Evolutionary conservation across 2,329 filamentous ascomycete genomes (phyloP), one percentile per base, ranked within the genome.

Genomic region (Xenoacremonium recifei): DNA sequence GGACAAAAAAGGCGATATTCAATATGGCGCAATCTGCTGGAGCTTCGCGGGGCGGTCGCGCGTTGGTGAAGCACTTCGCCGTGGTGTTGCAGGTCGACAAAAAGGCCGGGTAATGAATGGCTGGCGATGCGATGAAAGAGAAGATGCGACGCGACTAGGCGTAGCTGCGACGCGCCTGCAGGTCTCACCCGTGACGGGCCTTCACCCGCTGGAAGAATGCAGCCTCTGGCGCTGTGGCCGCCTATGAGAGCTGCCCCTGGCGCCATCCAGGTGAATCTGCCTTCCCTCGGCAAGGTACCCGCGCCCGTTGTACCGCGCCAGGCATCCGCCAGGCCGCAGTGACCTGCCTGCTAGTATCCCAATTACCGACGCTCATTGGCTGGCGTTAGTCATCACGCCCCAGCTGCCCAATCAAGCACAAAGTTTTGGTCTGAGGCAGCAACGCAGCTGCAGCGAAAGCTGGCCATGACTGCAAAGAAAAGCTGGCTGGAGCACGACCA

Each of bases 391-490:
- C 52, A 60, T 50, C 54, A 40, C 13, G 11, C 25, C 5, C 13
- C 3, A 25, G 35, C 5, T 40, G 35, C 42, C 63, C 63, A 64
- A 64, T 64, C 44, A 55, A 53, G 48, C 37, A 23, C 44, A 38
- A 52, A 57, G 38, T 61, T 59, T 32, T 56, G 57, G 61, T 61
- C 61, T 64, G 62, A 65, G 62, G 63, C 61, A 65, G 57, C 62
- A 64, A 62, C 50, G 40, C 51, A 55, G 47, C 53, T 47, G 47
- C 39, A 47, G 40, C 39, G 35, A 37, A 21, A 30, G 21, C 36
- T 20, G 15, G 34, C 34, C 25, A 39, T 27, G 7, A 13, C 7
- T 18, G 32, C 18, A 19, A 34, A 34, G 20, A 34, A 34, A 34
- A 34, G 32, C 32, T 34, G 32, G 32, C 32, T 34, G 17, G 16